Evolutionary conservation across 305 asterid genomes (phyloP), one percentile per base, ranked within the genome.

Genomic region (Plantago coronopus): DNA sequence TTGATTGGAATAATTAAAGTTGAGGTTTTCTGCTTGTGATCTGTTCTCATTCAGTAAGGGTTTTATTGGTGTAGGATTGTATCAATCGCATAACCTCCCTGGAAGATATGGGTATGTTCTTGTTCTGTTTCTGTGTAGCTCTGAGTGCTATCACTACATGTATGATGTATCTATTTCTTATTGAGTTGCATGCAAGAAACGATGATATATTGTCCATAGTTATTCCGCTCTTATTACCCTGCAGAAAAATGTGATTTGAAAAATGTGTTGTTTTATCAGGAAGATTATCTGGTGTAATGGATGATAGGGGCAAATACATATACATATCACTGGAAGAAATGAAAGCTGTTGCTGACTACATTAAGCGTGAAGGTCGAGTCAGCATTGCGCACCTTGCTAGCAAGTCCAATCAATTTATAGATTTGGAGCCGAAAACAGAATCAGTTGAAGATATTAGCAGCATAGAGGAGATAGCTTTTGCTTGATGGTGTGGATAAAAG

Each of bases 341-440:
- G 98, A 80, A 76, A 77, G 97, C 96, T 8, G 97, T 93, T 63
- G 96, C 95, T 0, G 99, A 93, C 74, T 93, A 94, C 78, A 94
- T 89, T 45, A 87, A 61, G 79, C 95, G 93, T 5, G 90, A 87
- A 73, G 99, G 97, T 43, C 74, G 99, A 65, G 99, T 94, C 56
- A 85, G 84, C 86, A 94, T 89, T 65, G 77, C 99, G 13, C 99
- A 85, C 76, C 87, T 89, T 64, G 99, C 99, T 54, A 83, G 97
- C 78, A 83, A 83, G 83, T 94, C 99, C 53, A 87, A 94, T 66
- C 95, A 89, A 83, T 94, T 94, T 72, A 94, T 89, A 62, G 99
- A 85, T 73, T 72, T 94, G 81, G 99, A 94, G 65, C 88, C 94
- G 12, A 94, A 87, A 72, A 64, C 88, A 20, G 78, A 75, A 72